phyloP scores from a whole-genome alignment of 768 basidiomycete genomes.

The Suillus placidus region DNA sequence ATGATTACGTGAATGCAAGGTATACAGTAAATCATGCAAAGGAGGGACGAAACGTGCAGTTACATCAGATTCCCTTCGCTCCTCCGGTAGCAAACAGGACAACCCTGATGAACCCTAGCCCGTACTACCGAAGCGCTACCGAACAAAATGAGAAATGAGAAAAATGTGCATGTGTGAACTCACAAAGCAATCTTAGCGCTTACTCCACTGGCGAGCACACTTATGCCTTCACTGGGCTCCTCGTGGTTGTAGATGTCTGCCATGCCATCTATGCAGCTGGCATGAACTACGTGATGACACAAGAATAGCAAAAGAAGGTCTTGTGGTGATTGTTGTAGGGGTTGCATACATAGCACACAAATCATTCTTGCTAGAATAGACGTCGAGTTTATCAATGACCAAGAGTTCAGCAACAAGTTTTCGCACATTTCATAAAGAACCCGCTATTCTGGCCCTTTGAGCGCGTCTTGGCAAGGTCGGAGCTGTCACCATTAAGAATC shows the following conservation, averaged over 20 bases:
- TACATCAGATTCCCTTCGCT: constrained; percentile 49
- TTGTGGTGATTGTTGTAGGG: constrained; percentile 60
- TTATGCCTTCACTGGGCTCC: constrained; percentile 52
- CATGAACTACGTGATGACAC: constrained; percentile 88
- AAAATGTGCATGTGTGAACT: constrained; percentile 26
- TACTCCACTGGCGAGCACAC: constrained; percentile 44
- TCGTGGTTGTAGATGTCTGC: constrained; percentile 63
- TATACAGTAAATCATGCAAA: constrained; percentile 12
- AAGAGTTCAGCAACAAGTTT: not conserved
- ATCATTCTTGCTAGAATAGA: constrained; percentile 51
- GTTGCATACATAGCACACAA: constrained; percentile 69
- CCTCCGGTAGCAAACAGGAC: constrained; percentile 74
- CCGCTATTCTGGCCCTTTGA: constrained; percentile 80
- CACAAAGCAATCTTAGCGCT: constrained; percentile 83
- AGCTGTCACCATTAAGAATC: constrained; percentile 83
- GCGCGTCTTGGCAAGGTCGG: constrained; percentile 66
- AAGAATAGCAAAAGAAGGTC: constrained; percentile 75
- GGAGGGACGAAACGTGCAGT: not conserved
- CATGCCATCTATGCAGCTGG: constrained; percentile 69
- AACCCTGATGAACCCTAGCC: constrained; percentile 64
- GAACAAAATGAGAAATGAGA: constrained; percentile 16
- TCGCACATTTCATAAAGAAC: constrained; percentile 74
- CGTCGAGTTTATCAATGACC: not conserved
- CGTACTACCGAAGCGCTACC: constrained; percentile 71
- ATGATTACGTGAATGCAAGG: not conserved